Evolutionary conservation across 176 grass and related monocot genomes (phyloP).

Genomic region (Carex scoparia): DNA sequence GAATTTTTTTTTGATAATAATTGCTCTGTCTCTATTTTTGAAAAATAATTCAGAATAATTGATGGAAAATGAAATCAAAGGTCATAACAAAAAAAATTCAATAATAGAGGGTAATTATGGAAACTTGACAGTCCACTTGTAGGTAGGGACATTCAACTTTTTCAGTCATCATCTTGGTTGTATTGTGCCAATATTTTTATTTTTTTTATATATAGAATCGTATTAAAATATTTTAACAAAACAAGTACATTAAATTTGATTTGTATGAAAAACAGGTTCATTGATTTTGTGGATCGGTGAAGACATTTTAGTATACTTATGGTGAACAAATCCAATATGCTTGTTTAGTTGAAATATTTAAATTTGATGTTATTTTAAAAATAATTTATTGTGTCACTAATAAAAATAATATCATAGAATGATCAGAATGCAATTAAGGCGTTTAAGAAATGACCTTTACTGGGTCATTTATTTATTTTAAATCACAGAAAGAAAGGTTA

Average conservation of each 20-base stretch:
- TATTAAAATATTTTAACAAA: too few species aligned
- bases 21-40: background rate
- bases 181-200: background rate
- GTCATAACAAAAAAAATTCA: background rate
- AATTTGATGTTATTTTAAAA: too few species aligned
- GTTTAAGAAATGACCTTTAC: background rate
- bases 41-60: background rate
- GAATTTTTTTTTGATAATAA: background rate
- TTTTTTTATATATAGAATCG: too few species aligned
- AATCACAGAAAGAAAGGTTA: background rate
- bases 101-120: background rate
- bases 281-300: too few species aligned
- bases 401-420: background rate
- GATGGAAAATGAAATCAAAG: background rate
- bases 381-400: too few species aligned
- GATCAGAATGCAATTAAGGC: background rate
- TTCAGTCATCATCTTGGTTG: background rate
- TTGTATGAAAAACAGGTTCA: too few species aligned
- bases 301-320: too few species aligned
- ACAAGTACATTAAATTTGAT: too few species aligned
- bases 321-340: too few species aligned
- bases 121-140: background rate
- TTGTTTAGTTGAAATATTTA: too few species aligned
- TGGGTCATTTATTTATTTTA: background rate
- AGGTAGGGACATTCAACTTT: constrained; percentile 1